Evolutionary conservation across 2,329 filamentous ascomycete species (phyloP).

Genomic region (Fusarium falciforme): DNA sequence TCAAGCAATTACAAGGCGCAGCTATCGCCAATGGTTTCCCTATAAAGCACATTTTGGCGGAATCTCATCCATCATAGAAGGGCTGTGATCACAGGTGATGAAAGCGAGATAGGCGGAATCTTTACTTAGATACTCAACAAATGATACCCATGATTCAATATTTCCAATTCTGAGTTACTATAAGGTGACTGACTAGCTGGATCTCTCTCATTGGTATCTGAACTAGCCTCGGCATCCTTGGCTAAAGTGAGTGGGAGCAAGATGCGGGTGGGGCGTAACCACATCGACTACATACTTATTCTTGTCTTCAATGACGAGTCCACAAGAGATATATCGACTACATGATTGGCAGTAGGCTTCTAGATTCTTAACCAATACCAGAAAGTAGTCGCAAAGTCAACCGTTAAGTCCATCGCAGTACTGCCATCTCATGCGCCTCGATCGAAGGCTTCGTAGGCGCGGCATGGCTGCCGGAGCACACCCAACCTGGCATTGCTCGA

Average conservation of each 20-base stretch:
- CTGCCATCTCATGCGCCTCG: neutral
- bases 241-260: neutral
- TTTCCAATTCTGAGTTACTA: neutral
- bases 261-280: neutral
- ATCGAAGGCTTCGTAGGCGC: too few relatives aligned
- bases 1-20: conserved; percentile 46
- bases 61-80: conserved; percentile 9
- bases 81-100: neutral
- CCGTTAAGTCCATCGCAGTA: neutral
- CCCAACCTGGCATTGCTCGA: neutral
- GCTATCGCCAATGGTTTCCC: conserved; percentile 51
- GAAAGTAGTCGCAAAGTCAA: neutral
- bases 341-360: too few relatives aligned
- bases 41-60: conserved; percentile 29
- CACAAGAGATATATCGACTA: too few relatives aligned
- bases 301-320: too few relatives aligned
- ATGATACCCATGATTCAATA: conserved; percentile 42
- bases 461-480: neutral
- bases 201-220: neutral
- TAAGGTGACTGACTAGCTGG: neutral
- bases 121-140: conserved; percentile 15
- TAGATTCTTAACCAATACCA: too few relatives aligned
- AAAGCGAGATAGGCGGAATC: neutral
- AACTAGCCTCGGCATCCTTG: neutral
- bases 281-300: neutral